Conservation (phyloP, 306 rosid genomes). For the Quercus engelmannii region DNA sequence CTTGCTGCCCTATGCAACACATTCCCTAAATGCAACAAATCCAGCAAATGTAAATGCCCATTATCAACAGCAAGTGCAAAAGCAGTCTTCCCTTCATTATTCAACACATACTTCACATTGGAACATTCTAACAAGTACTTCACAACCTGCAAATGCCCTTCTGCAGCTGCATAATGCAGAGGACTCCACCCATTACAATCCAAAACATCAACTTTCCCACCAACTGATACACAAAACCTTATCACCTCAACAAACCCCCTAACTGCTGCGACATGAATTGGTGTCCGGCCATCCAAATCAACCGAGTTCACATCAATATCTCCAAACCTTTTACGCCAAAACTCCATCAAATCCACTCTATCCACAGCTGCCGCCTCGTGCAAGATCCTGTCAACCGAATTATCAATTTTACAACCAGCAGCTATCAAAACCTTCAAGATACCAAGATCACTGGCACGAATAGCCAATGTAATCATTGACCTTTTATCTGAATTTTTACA, state of each 20-base stretch:
- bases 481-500: slow-evolving; percentile 24
- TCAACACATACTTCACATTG: slow-evolving; percentile 44
- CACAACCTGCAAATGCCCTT: slow-evolving; percentile 47
- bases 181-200: slow-evolving; percentile 62
- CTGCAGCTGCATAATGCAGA: slow-evolving; percentile 65
- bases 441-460: slow-evolving; percentile 38
- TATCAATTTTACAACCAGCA: slow-evolving; percentile 36
- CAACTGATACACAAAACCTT: slow-evolving; percentile 38
- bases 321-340: slow-evolving; percentile 14
- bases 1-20: slow-evolving; percentile 57
- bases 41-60: slow-evolving; percentile 45
- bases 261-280: slow-evolving; percentile 64
- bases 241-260: slow-evolving; percentile 48
- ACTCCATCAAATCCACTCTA: slow-evolving; percentile 56
- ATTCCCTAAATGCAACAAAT: slow-evolving; percentile 50
- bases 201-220: slow-evolving; percentile 41
- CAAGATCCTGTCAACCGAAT: slow-evolving; percentile 33
- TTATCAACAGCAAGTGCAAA: slow-evolving; percentile 48
- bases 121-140: slow-evolving; percentile 53
- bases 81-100: slow-evolving; percentile 54
- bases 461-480: slow-evolving; percentile 45
- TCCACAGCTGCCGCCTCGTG: slow-evolving; percentile 55
- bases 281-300: slow-evolving; percentile 41
- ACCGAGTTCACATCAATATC: slow-evolving; percentile 36
- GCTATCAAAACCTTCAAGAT: slow-evolving; percentile 42